These are phyloP conservation scores for Leccinum longicurvipes DNA, from an alignment of 768 basidiomycete species.

Conservation along the genomic window DNA sequence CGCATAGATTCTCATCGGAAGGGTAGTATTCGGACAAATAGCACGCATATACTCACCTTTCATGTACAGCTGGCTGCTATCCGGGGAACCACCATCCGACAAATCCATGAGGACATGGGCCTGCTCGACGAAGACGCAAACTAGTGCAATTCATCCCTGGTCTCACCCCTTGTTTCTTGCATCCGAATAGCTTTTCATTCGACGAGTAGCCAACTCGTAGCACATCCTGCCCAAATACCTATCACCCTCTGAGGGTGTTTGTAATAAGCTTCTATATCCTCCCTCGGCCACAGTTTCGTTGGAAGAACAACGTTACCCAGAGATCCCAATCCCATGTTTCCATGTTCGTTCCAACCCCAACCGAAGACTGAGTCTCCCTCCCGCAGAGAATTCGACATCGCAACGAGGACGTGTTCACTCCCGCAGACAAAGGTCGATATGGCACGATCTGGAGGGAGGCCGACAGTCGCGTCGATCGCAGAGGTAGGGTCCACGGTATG, in stretches of 20 bases:
- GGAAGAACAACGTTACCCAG: constrained; percentile 53
- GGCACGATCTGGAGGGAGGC: constrained; percentile 24
- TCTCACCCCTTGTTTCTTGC: not conserved
- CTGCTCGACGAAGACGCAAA: constrained; percentile 56
- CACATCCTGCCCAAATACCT: constrained; percentile 30
- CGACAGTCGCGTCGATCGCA: constrained; percentile 5
- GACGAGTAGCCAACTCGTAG: constrained; percentile 33
- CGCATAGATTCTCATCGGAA: constrained; percentile 71
- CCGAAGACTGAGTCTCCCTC: constrained; percentile 55
- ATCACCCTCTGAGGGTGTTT: constrained; percentile 15
- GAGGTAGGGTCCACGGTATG: not conserved
- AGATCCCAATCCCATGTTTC: constrained; percentile 75
- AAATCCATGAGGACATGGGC: constrained; percentile 71
- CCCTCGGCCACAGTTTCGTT: constrained; percentile 50
- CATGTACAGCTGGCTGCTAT: constrained; percentile 61
- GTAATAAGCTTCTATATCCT: constrained; percentile 1
- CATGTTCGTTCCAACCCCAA: constrained; percentile 99
- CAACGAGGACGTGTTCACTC: constrained; percentile 76
- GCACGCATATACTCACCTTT: constrained; percentile 12
- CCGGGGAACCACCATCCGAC: constrained; percentile 65
- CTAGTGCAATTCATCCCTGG: constrained; percentile 10
- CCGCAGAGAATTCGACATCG: constrained; percentile 15
- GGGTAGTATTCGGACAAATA: constrained; percentile 39
- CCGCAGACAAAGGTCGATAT: constrained; percentile 58
- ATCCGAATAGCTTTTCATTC: constrained; percentile 20